Evolutionary conservation across 352 stramenopile species (phyloP).

Genomic region (Phytophthora nicotianae): DNA sequence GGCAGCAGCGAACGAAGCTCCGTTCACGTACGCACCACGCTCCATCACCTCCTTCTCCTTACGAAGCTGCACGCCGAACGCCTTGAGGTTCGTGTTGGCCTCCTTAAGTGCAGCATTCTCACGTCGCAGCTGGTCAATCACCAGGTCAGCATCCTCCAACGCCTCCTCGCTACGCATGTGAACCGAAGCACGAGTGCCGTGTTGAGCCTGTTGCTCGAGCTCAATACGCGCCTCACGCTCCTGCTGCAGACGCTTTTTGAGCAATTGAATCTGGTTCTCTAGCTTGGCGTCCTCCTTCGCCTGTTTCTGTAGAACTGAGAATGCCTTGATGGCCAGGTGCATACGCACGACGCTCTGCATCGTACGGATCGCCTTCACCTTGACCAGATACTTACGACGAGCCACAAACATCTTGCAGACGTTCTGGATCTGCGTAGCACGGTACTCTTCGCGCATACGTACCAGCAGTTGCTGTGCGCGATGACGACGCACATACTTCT

Average conservation of each 20-base stretch:
- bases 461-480: constrained; percentile 64
- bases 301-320: constrained; percentile 79
- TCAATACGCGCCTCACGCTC: constrained; percentile 88
- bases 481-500: constrained; percentile 69
- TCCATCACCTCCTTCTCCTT: constrained; percentile 93
- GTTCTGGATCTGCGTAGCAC: constrained; percentile 85
- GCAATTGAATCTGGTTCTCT: constrained; percentile 94
- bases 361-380: constrained; percentile 69
- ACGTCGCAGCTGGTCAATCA: constrained; percentile 84
- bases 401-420: constrained; percentile 85
- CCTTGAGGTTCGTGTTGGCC: constrained; percentile 84
- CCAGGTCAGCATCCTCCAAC: constrained; percentile 76
- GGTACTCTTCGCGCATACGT: constrained; percentile 64
- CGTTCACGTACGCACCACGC: constrained; percentile 86
- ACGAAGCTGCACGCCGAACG: constrained; percentile 77
- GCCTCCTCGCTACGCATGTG: constrained; percentile 83
- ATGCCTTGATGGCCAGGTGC: constrained; percentile 78
- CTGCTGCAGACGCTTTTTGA: constrained; percentile 92
- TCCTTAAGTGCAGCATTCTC: constrained; percentile 88
- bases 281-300: constrained; percentile 95
- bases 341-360: constrained; percentile 87
- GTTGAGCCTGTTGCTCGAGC: constrained; percentile 72
- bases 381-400: constrained; percentile 63
- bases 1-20: constrained; percentile 81
- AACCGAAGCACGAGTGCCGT: constrained; percentile 70